Conservation (phyloP, 331 rosid species). For the Prunus yedoensis region DNA sequence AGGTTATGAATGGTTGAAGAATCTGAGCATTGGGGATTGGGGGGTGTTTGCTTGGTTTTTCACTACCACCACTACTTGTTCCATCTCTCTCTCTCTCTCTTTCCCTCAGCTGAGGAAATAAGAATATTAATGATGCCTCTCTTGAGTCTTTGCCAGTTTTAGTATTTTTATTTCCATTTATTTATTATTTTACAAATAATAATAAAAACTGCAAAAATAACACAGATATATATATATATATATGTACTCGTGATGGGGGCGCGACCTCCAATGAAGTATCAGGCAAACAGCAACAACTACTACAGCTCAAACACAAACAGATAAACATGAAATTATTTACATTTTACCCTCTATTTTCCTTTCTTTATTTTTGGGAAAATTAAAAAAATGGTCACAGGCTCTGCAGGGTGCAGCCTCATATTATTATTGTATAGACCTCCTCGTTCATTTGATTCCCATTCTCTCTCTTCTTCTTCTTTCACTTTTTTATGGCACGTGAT, state of each 20-base stretch:
- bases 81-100: too few relatives aligned
- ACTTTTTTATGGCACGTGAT: not conserved
- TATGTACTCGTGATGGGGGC: slow-evolving; percentile 57
- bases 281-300: slow-evolving; percentile 18
- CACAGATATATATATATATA: not conserved
- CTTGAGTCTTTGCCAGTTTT: not conserved
- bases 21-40: slow-evolving; percentile 41
- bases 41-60: slow-evolving; percentile 16
- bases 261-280: slow-evolving; percentile 50
- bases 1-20: slow-evolving; percentile 28
- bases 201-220: not conserved
- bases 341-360: not conserved
- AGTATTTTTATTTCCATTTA: not conserved
- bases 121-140: slow-evolving; percentile 16
- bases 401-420: not conserved
- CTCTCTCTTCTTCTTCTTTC: not conserved
- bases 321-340: slow-evolving; percentile 42
- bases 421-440: not conserved
- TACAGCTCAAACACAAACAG: slow-evolving; percentile 32
- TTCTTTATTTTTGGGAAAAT: not conserved
- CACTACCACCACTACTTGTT: slow-evolving; percentile 16
- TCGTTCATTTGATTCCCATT: not conserved
- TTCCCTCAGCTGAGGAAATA: not conserved
- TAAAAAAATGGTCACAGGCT: not conserved
- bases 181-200: not conserved